Evolutionary conservation across 1,284 basidiomycete species (phyloP), one percentile per base, ranked within the genome.

Genomic region (Neolentinus lepideus): DNA sequence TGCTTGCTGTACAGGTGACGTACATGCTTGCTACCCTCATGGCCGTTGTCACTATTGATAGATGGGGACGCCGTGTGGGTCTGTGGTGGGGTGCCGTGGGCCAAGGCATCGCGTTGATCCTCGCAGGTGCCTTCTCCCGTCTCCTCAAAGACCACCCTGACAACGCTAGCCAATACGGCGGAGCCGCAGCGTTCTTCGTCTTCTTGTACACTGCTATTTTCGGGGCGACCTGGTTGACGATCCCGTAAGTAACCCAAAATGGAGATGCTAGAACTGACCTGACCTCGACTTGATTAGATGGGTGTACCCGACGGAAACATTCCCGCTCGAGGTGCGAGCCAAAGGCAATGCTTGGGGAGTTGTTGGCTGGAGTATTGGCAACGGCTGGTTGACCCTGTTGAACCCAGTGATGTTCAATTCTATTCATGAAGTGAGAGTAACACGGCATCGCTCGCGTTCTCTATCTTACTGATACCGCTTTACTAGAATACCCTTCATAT

Each of bases 321-420:
- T 84, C 75, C 83, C 83, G 27, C 75, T 85, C 52, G 77, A 81
- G 57, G 79, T 84, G 35, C 77, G 84, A 61, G 77, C 83, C 2
- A 76, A 76, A 64, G 76, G 76, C 8, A 78, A 75, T 56, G 75
- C 80, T 63, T 74, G 81, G 76, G 76, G 82, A 66, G 72, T 78
- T 21, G 66, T 77, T 38, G 76, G 76, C 19, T 78, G 76, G 76
- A 74, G 79, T 62, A 72, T 79, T 72, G 69, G 82, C 69, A 66
- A 81, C 70, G 80, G 70, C 1, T 72, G 70, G 70, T 63, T 67
- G 26, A 58, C 51, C 33, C 51, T 56, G 36, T 21, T 54, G 8
- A 72, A 71, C 63, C 71, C 71, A 31, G 68, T 72, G 25, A 70
- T 72, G 69, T 71, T 72, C 65, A 60, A 60, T 53, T 56, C 59